Conservation (phyloP, 2,329 filamentous ascomycete species). For the Cryphonectria nitschkei region DNA sequence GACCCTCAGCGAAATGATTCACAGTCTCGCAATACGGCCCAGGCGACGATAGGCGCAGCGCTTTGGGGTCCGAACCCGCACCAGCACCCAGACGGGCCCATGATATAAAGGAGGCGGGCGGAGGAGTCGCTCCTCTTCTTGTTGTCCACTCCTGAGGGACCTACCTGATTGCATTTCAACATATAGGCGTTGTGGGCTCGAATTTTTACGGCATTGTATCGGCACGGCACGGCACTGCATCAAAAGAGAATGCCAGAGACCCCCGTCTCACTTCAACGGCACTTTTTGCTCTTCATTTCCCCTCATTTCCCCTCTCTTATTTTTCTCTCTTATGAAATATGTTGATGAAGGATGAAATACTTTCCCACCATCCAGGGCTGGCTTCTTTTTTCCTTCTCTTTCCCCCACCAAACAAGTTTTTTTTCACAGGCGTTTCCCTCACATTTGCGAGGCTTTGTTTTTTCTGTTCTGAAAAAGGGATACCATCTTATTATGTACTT, state of each 20-base stretch:
- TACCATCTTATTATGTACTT: slow-evolving; percentile 4
- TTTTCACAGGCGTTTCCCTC: background rate
- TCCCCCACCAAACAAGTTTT: too few relatives aligned
- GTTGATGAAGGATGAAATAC: slow-evolving; percentile 11
- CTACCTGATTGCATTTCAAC: background rate
- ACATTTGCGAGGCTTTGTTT: background rate
- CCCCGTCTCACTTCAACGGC: background rate
- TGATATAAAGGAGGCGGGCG: slow-evolving; percentile 15
- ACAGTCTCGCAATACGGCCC: slow-evolving; percentile 36
- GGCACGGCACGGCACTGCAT: slow-evolving; percentile 18
- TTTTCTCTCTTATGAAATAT: slow-evolving; percentile 5
- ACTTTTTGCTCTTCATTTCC: background rate
- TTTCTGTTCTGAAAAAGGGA: background rate
- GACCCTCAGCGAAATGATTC: background rate
- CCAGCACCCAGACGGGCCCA: slow-evolving; percentile 22
- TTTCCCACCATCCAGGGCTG: slow-evolving; percentile 9
- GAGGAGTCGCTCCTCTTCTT: background rate
- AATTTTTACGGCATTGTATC: slow-evolving; percentile 9
- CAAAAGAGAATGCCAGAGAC: slow-evolving; percentile 1
- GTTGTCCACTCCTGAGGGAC: background rate
- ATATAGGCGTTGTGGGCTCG: background rate
- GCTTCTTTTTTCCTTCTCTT: background rate
- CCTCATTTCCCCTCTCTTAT: background rate
- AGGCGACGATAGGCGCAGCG: slow-evolving; percentile 39
- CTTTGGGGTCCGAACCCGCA: slow-evolving; percentile 37